Evolutionary conservation across 163 green algal species (phyloP).

Genomic region (Smithsoniella earleae): DNA sequence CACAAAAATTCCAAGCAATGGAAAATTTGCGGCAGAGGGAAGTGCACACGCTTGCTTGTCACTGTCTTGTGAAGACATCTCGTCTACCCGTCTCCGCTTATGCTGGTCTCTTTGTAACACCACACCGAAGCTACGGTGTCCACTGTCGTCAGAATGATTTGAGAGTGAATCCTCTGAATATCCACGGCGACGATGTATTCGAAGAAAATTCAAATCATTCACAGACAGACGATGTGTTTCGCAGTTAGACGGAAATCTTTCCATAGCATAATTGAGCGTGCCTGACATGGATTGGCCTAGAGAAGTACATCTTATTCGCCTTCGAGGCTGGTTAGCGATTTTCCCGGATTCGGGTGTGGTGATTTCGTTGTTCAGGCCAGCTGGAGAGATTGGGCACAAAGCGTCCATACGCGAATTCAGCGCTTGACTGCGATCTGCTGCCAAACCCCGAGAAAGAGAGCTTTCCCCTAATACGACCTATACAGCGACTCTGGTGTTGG

Average conservation of each 20-base stretch:
- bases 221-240: too few species aligned
- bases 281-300: too few species aligned
- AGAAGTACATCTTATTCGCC: background rate
- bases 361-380: too few species aligned
- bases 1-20: background rate
- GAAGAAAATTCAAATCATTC: background rate
- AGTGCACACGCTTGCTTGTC: background rate
- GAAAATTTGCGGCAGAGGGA: background rate
- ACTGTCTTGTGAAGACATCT: background rate
- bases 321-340: background rate
- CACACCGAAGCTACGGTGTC: conserved; percentile 23
- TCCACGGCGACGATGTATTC: background rate
- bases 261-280: too few species aligned
- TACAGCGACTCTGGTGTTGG: too few species aligned
- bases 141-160: conserved; percentile 21
- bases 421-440: too few species aligned
- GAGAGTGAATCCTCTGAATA: conserved; percentile 21
- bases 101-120: conserved; percentile 14
- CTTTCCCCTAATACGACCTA: too few species aligned
- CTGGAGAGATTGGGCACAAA: too few species aligned
- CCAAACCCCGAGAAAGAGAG: too few species aligned
- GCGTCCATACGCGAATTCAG: too few species aligned
- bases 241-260: background rate
- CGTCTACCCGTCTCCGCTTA: conserved; percentile 16
- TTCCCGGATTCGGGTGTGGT: too few species aligned